Evolutionary conservation across 106 monocot genomes (phyloP).

Genomic region (Vanilla planifolia): DNA sequence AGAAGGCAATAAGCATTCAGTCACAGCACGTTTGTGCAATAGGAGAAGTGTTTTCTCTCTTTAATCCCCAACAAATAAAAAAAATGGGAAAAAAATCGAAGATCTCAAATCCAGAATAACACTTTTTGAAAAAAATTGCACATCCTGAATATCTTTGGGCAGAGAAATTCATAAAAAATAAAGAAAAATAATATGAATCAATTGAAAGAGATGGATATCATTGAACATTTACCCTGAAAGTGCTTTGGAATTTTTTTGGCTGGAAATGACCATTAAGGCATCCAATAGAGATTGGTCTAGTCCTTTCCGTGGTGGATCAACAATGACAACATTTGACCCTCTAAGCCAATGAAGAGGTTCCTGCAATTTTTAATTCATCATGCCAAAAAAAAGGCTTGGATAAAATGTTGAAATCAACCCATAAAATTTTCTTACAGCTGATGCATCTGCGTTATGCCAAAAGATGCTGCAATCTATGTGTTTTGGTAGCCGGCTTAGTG

Average conservation of each 20-base stretch:
- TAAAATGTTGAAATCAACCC: background rate
- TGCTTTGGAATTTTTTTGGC: conserved; percentile 20
- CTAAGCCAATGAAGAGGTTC: conserved; percentile 91
- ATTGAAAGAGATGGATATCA: background rate
- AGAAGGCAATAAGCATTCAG: background rate
- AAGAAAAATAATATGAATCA: background rate
- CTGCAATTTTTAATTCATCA: conserved; percentile 36
- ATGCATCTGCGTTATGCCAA: conserved; percentile 96
- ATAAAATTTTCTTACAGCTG: conserved; percentile 46
- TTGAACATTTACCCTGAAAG: conserved; percentile 35
- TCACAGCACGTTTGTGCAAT: background rate
- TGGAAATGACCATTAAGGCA: conserved; percentile 44
- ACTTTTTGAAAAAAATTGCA: background rate
- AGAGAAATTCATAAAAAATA: too few relatives aligned
- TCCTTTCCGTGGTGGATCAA: conserved; percentile 99
- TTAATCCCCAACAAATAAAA: too few relatives aligned
- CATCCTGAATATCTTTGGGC: too few relatives aligned
- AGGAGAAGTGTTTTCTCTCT: background rate
- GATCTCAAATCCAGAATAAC: conserved; percentile 2
- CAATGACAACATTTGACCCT: conserved; percentile 85
- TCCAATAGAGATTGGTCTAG: conserved; percentile 58
- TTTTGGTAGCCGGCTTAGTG: conserved; percentile 70
- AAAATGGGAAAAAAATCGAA: background rate
- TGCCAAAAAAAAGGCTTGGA: background rate
- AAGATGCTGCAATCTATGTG: conserved; percentile 58